Conservation (phyloP, 805 yeast species). For the Wickerhamomyces tratensis region DNA sequence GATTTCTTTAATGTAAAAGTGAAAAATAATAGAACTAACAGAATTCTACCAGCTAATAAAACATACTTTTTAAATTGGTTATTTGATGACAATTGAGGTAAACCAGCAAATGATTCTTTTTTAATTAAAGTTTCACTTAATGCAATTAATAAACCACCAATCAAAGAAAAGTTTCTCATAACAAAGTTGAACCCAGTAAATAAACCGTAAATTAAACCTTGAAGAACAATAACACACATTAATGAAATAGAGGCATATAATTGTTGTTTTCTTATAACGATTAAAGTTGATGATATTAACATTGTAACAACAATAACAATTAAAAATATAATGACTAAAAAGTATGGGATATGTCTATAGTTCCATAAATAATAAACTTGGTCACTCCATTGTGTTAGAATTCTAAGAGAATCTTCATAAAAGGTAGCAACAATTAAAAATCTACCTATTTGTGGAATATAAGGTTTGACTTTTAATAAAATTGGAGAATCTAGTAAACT, state of each 20-base stretch:
- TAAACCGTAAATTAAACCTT: conserved; percentile 84
- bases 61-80: conserved; percentile 65
- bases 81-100: conserved; percentile 51
- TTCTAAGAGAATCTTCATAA: conserved; percentile 80
- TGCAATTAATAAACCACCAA: conserved; percentile 86
- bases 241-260: conserved; percentile 64
- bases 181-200: conserved; percentile 74
- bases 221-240: conserved; percentile 62
- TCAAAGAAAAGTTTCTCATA: conserved; percentile 78
- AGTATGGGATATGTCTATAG: conserved; percentile 69
- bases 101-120: conserved; percentile 41
- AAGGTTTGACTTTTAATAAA: conserved; percentile 46
- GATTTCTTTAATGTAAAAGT: conserved; percentile 73
- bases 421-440: conserved; percentile 89
- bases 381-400: conserved; percentile 80
- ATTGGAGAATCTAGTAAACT: conserved; percentile 38
- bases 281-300: conserved; percentile 62
- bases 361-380: conserved; percentile 79
- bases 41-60: conserved; percentile 77
- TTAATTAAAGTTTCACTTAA: conserved; percentile 79
- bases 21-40: conserved; percentile 75
- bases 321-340: conserved; percentile 69
- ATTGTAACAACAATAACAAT: conserved; percentile 54
- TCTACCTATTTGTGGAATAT: conserved; percentile 82
- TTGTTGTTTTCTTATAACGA: conserved; percentile 60